A percentile compares a stretch with the other conserved stretches of the same genome.
Evolutionary conservation across 1,284 basidiomycete genomes (phyloP).

Genomic region (Meira miltonrushii): DNA sequence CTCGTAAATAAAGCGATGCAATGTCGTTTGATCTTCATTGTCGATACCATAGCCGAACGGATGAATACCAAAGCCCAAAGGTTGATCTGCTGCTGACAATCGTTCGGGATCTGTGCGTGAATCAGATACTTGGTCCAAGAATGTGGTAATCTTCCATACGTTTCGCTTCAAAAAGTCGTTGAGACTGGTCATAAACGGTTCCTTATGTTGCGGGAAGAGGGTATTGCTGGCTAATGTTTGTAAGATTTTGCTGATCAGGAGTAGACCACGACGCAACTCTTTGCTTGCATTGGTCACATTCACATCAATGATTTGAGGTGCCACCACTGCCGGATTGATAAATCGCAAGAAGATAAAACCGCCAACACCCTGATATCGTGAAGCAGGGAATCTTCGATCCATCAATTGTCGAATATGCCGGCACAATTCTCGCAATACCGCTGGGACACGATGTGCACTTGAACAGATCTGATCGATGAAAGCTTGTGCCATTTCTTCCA

Average conservation of each 20-base stretch:
- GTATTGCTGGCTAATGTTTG: slow-evolving; percentile 46
- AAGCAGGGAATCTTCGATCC: slow-evolving; percentile 40
- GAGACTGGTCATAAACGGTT: slow-evolving; percentile 44
- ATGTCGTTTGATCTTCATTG: slow-evolving; percentile 29
- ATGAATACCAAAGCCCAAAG: slow-evolving; percentile 43
- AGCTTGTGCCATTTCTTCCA: slow-evolving; percentile 44
- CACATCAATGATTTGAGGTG: slow-evolving; percentile 47
- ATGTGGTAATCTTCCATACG: slow-evolving; percentile 41
- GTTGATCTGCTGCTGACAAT: slow-evolving; percentile 42
- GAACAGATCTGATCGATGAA: slow-evolving; percentile 47
- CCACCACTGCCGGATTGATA: slow-evolving; percentile 45
- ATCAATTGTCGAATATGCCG: slow-evolving; percentile 43
- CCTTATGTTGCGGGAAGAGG: slow-evolving; percentile 44
- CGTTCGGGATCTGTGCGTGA: slow-evolving; percentile 42
- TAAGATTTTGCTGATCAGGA: slow-evolving; percentile 46
- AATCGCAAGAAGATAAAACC: slow-evolving; percentile 48
- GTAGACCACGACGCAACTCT: slow-evolving; percentile 38
- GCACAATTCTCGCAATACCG: slow-evolving; percentile 46
- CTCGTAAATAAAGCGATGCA: slow-evolving; percentile 43
- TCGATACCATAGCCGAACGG: slow-evolving; percentile 41
- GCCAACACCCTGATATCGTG: slow-evolving; percentile 45
- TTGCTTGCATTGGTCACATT: slow-evolving; percentile 36
- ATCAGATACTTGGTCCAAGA: slow-evolving; percentile 46
- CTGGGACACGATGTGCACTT: slow-evolving; percentile 43
- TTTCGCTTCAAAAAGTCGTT: slow-evolving; percentile 47